phyloP scores from a whole-genome alignment of 1,139 yeast genomes.

The Pichia sp. region DNA sequence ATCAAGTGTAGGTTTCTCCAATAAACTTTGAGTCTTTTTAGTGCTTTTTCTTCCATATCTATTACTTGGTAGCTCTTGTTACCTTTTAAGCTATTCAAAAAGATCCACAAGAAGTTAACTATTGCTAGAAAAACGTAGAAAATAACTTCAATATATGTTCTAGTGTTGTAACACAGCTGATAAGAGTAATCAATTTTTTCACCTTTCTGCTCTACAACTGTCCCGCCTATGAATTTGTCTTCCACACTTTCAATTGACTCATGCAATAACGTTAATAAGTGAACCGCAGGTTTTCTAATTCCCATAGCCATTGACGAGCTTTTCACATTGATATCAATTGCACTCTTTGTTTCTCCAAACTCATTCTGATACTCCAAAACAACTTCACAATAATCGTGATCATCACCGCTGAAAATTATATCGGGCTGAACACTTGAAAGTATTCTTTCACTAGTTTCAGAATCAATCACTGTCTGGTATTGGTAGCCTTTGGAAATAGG shows the following conservation, averaged over 20 bases:
- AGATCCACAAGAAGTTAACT: slow-evolving; percentile 18
- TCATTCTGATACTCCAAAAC: slow-evolving; percentile 27
- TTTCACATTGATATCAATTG: slow-evolving; percentile 43
- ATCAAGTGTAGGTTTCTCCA: not conserved
- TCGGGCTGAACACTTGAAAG: slow-evolving; percentile 35
- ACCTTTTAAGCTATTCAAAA: slow-evolving; percentile 8
- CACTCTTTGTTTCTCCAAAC: slow-evolving; percentile 12
- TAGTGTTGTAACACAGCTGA: slow-evolving; percentile 42
- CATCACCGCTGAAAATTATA: slow-evolving; percentile 43
- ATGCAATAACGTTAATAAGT: slow-evolving; percentile 34
- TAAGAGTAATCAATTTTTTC: slow-evolving; percentile 26
- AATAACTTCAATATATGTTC: slow-evolving; percentile 40
- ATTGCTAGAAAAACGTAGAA: slow-evolving; percentile 37
- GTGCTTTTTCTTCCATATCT: not conserved
- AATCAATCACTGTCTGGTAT: slow-evolving; percentile 42
- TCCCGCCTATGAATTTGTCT: slow-evolving; percentile 12
- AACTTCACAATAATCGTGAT: slow-evolving; percentile 50
- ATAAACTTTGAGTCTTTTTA: not conserved
- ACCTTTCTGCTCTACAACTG: slow-evolving; percentile 9
- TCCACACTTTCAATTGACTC: slow-evolving; percentile 13
- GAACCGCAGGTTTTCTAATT: slow-evolving; percentile 46
- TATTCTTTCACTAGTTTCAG: slow-evolving; percentile 28
- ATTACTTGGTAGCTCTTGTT: slow-evolving; percentile 6
- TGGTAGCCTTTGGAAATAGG: slow-evolving; percentile 39
- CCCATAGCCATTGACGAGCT: slow-evolving; percentile 60